Evolutionary conservation across 2,329 filamentous ascomycete genomes (phyloP).

Genomic region (Aspergillus jensenii): DNA sequence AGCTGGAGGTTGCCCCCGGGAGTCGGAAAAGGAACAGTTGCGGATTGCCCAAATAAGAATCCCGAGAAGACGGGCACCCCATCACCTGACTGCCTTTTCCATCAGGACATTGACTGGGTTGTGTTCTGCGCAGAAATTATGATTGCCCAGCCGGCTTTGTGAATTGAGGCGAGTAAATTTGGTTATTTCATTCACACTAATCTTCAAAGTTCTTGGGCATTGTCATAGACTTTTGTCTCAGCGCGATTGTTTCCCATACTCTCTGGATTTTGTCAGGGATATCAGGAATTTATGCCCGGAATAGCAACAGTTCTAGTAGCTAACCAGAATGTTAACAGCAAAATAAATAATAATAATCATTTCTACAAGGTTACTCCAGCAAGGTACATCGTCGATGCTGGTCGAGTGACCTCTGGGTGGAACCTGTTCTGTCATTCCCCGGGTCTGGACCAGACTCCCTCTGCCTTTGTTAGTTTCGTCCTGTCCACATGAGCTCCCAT

Average conservation of each 20-base stretch:
- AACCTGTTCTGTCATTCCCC: slow-evolving; percentile 8
- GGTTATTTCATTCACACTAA: background rate
- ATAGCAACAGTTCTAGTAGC: background rate
- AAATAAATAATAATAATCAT: background rate
- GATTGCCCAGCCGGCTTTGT: background rate
- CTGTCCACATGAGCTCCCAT: slow-evolving; percentile 23
- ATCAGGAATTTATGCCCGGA: background rate
- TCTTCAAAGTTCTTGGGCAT: background rate
- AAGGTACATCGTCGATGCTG: slow-evolving; percentile 1
- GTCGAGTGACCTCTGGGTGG: slow-evolving; percentile 17
- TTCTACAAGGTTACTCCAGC: background rate
- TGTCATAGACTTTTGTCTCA: too few relatives aligned
- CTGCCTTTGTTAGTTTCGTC: slow-evolving; percentile 8
- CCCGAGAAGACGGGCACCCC: slow-evolving; percentile 4
- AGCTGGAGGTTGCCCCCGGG: slow-evolving; percentile 6
- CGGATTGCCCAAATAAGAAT: slow-evolving; percentile 18
- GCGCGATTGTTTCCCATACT: background rate
- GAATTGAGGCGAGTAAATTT: background rate
- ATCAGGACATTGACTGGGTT: background rate
- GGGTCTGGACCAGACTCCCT: slow-evolving; percentile 13
- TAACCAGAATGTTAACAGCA: background rate
- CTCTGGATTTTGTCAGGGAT: background rate
- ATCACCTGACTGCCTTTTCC: background rate
- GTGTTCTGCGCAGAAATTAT: background rate
- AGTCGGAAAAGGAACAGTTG: background rate